Evolutionary conservation across 306 rosid genomes (phyloP), one percentile per base, ranked within the genome.

Genomic region (Lathyrus aphaca): DNA sequence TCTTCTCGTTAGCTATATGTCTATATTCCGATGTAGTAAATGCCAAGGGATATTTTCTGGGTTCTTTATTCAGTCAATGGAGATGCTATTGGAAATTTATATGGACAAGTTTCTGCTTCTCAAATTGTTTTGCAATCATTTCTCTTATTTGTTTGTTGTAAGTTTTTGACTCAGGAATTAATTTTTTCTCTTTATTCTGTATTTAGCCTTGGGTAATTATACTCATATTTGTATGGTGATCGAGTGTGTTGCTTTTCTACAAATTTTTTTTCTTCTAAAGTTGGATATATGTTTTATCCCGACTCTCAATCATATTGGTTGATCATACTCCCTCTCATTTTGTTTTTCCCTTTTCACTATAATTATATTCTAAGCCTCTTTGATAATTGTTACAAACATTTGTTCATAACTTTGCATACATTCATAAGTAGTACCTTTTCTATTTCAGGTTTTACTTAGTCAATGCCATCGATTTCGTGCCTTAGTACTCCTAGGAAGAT

Each of bases 391-490:
- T 77, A 50, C n/a, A n/a, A 32, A 42, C 74, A 40, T 65, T 57
- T 64, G 17, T 38, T 37, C 38, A 40, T 16, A 16, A 42, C 1
- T 76, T 51, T 84, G 65, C 64, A 15, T 68, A 51, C 78, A 77
- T 57, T 74, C 42, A 74, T 48, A 66, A 54, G 73, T 56, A 40
- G 58, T 50, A 29, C 9, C 53, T 25, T 62, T 77, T 74, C 51
- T 64, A 59, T 84, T 80, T 69, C 85, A 95, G 99, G 99, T 95
- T 71, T 89, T 95, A 66, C 99, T 83, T 55, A 95, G 97, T 75
- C 97, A 87, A 77, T 82, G 96, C 81, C 99, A 91, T 82, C 91
- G 97, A 45, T 87, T 75, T 82, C 92, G 91, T 62, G 99, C 99
- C 35, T 78, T 95, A 77, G 88, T 89, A 72, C 96, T 95, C 65